Base-by-base conservation (phyloP, 345 rosid genomes). In the Acer saccharum region DNA sequence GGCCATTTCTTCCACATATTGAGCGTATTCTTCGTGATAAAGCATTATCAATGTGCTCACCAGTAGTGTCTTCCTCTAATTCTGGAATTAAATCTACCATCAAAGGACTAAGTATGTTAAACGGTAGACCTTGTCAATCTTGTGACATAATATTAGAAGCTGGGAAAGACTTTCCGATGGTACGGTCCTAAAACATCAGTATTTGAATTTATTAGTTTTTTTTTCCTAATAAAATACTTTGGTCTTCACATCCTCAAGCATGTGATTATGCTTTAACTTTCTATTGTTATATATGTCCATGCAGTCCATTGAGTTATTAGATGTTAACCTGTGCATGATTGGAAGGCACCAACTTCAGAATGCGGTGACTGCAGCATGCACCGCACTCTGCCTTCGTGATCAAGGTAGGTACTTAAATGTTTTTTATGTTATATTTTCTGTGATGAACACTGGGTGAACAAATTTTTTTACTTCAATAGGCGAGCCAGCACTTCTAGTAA, bases 311-410 rank as follows among this genome's bases (percentile, higher is more conserved):
- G 83, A 89, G 87, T 84, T 96, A 83, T 67, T 78, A 82, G 92
- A 87, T 78, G 76, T 96, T 55, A 87, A 85, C 61, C 76, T 94
- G 68, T 81, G 79, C 78, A 87, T 96, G 94, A 90, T 90, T 74
- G 98, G 99, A 81, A 83, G 74, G 76, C 98, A 94, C 85, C 98
- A 96, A 87, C 92, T 96, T 78, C 97, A 86, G 27, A 96, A 96
- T 85, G 99, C 97, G n/a, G 83, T 82, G 23, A 92, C 93, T 41
- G 99, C 99, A 64, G 79, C 90, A 72, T 94, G 92, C 23, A 78
- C 84, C 0, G 91, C 92, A 20, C 92, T 96, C 21, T 90, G 90
- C 84, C 97, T 96, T 50, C 90, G 90, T 4, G 70, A 83, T 64
- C 92, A 89, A 80, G 99, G 98, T 92, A 62, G 62, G 55, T 64